A percentile compares a stretch with the other conserved stretches of the same genome.
These are phyloP conservation scores for Fusarium brevicatenulatum DNA, from an alignment of 2,329 filamentous ascomycete genomes.

Conservation along the genomic window DNA sequence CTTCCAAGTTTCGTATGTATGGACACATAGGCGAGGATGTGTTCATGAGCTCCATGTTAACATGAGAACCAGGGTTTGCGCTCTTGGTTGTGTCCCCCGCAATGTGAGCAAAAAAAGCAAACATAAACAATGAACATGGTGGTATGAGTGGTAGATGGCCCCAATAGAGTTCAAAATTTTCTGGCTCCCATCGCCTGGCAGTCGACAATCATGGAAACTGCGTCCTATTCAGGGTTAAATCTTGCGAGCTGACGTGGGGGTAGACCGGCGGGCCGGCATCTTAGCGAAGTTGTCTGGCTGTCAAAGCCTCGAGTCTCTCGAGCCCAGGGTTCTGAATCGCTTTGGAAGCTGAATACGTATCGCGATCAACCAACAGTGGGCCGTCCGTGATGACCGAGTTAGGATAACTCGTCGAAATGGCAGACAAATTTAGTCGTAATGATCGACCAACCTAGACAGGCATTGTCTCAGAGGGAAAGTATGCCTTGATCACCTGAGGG, in stretches of 20 bases:
- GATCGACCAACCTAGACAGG: slow-evolving; percentile 42
- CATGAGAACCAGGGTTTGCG: slow-evolving; percentile 27
- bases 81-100: slow-evolving; percentile 21
- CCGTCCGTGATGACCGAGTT: slow-evolving; percentile 22
- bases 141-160: slow-evolving; percentile 7
- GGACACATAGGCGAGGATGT: not conserved
- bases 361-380: slow-evolving; percentile 11
- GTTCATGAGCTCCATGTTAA: slow-evolving; percentile 8
- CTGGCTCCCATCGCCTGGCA: slow-evolving; percentile 6
- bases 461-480: slow-evolving; percentile 35
- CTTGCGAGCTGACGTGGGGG: slow-evolving; percentile 34
- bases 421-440: slow-evolving; percentile 29
- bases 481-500: slow-evolving; percentile 38
- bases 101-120: slow-evolving; percentile 34
- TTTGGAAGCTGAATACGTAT: not conserved
- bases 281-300: not conserved
- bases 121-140: slow-evolving; percentile 4
- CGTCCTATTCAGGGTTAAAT: slow-evolving; percentile 14
- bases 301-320: not conserved
- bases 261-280: slow-evolving; percentile 5
- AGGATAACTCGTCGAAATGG: slow-evolving; percentile 11
- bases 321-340: not conserved
- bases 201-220: slow-evolving; percentile 16
- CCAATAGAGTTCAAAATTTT: slow-evolving; percentile 1
- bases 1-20: slow-evolving; percentile 13